Conservation (phyloP, 225 moss, liverwort and hornwort species). For the Thuidium tamariscinum region DNA sequence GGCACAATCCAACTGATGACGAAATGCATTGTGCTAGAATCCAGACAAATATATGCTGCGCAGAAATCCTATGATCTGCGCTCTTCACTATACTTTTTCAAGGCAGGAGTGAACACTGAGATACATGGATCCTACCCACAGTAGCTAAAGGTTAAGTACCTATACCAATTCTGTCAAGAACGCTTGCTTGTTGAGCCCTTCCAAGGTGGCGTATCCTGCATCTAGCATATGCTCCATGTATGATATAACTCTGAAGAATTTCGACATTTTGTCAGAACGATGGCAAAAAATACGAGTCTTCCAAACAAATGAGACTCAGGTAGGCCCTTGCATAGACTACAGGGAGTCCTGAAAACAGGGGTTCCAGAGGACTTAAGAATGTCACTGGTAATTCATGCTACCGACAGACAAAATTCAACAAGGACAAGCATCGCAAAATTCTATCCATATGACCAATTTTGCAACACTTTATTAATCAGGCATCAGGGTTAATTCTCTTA, state of each 20-base stretch:
- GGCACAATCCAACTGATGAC: not conserved
- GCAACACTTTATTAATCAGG: not conserved
- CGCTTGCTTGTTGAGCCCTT: constrained; percentile 92
- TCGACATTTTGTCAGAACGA: not conserved
- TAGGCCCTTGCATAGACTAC: not conserved
- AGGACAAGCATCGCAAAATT: not conserved
- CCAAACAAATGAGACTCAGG: not conserved
- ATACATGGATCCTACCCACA: not conserved
- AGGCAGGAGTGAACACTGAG: not conserved
- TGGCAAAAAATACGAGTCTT: not conserved
- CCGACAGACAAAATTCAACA: not conserved
- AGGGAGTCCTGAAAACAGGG: not conserved
- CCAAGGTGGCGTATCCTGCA: constrained; percentile 64
- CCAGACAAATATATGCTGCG: not conserved
- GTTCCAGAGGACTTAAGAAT: not conserved
- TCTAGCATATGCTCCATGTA: constrained; percentile 85
- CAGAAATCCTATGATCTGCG: not conserved
- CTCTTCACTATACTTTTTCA: not conserved
- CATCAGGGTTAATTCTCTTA: not conserved
- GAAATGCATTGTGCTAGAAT: not conserved
- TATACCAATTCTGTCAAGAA: constrained; percentile 96
- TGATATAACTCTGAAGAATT: constrained; percentile 56
- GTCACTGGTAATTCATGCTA: not conserved
- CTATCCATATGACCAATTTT: not conserved
- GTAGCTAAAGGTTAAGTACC: constrained; percentile 42